Evolutionary conservation across 805 yeast species (phyloP), one percentile per base, ranked within the genome.

Genomic region (Metschnikowia similis): DNA sequence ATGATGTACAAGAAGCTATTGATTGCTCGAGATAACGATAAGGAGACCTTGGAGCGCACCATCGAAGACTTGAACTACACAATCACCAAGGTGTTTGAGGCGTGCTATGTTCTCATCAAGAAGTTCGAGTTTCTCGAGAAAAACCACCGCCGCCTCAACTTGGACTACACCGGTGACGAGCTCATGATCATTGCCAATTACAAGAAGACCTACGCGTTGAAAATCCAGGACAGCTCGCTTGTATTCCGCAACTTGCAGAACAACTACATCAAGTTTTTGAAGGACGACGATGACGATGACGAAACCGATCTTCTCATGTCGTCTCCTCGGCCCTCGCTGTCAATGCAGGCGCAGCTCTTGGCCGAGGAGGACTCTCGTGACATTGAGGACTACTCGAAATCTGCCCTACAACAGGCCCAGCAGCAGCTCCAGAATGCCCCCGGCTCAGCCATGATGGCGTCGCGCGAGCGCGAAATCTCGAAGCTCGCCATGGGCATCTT

Each of bases 401-500:
- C 76, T 48, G 83, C 81, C 3, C 69, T 81, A 56, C 72, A 70
- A 49, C 79, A 76, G 51, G 76, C 84, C 1, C 76, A 71, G 49
- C 63, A 58, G 44, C 62, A 61, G 49, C 46, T 56, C 36, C 58
- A 54, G 32, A 32, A 46, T 39, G 63, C 48, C 56, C 64, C 53
- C 30, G 51, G 60, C 45, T 74, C 63, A 48, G 65, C 48, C 48
- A 61, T 50, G 62, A 66, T 87, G 35, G 78, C 81, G 48, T 89
- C 87, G 57, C 76, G 99, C 48, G 99, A 94, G 62, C 80, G 83
- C 47, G 99, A 92, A 62, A 94, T 94, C 47, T 86, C 87, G 31
- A 87, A 86, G 56, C 77, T 94, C 48, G 98, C 99, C 4, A 89
- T 88, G 74, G 96, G 97, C 46, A 96, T 94, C 41, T 72, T 92